phyloP scores from a whole-genome alignment of 768 basidiomycete genomes.

The Saitozyma sp. region DNA sequence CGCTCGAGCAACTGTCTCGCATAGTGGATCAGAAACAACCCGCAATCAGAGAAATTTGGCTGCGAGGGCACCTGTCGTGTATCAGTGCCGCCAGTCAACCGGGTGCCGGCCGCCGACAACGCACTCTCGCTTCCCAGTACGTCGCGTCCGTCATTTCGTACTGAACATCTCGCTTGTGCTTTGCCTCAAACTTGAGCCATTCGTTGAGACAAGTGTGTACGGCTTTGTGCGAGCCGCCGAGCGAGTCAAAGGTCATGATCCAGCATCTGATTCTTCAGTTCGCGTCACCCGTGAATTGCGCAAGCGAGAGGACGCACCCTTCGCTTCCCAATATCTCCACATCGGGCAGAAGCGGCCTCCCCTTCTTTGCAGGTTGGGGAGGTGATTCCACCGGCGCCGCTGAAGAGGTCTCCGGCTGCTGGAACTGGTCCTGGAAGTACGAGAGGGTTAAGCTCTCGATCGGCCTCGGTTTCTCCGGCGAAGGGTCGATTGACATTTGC shows the following conservation, averaged over 20 bases:
- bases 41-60: slow-evolving; percentile 88
- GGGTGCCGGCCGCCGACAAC: slow-evolving; percentile 22
- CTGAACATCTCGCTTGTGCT: slow-evolving; percentile 62
- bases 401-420: too few relatives aligned
- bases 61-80: slow-evolving; percentile 76
- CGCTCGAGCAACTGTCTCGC: slow-evolving; percentile 71
- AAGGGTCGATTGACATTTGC: too few relatives aligned
- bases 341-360: too few relatives aligned
- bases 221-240: slow-evolving; percentile 69
- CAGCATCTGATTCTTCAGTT: slow-evolving; percentile 45
- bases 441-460: too few relatives aligned
- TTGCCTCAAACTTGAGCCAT: slow-evolving; percentile 77
- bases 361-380: too few relatives aligned
- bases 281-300: slow-evolving; percentile 11
- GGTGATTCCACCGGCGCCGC: too few relatives aligned
- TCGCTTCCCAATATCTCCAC: not conserved
- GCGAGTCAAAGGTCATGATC: slow-evolving; percentile 87
- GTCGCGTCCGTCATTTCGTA: slow-evolving; percentile 53
- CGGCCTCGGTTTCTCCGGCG: too few relatives aligned
- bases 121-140: slow-evolving; percentile 61
- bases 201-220: slow-evolving; percentile 63
- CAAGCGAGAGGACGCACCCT: slow-evolving; percentile 1
- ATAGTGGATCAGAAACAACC: slow-evolving; percentile 85
- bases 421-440: too few relatives aligned
- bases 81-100: not conserved